Percentiles rank a stretch among this genome's conserved stretches.
Evolutionary conservation across 2,329 filamentous ascomycete species (phyloP).

Genomic region (Stachybotrys chartarum): DNA sequence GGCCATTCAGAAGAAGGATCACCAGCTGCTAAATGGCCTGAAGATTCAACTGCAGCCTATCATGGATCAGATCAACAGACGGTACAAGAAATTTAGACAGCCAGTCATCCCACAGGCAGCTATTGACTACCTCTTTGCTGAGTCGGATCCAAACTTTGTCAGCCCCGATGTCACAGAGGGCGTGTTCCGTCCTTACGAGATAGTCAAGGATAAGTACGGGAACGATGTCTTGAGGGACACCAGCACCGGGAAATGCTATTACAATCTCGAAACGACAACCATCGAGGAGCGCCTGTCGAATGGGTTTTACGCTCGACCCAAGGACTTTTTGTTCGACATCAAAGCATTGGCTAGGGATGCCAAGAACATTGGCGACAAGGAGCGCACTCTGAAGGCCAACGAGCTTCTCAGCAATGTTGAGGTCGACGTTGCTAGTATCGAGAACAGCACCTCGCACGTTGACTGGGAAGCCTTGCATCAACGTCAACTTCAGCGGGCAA

Average conservation of each 20-base stretch:
- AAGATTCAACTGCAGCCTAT: conserved; percentile 89
- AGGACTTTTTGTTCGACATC: conserved; percentile 85
- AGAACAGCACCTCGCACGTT: conserved; percentile 56
- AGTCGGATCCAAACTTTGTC: conserved; percentile 69
- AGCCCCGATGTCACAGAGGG: conserved; percentile 44
- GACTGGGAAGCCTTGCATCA: conserved; percentile 80
- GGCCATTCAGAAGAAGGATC: conserved; percentile 72
- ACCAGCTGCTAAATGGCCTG: conserved; percentile 74
- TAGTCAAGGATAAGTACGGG: conserved; percentile 72
- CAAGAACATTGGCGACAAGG: conserved; percentile 72
- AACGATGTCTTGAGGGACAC: conserved; percentile 70
- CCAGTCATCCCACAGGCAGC: conserved; percentile 67
- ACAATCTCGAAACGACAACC: conserved; percentile 86
- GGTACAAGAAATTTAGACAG: conserved; percentile 81
- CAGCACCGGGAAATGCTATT: conserved; percentile 76
- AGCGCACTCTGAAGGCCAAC: conserved; percentile 78
- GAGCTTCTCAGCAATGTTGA: conserved; percentile 91
- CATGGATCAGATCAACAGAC: conserved; percentile 92
- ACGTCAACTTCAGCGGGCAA: conserved; percentile 60
- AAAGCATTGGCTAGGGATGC: conserved; percentile 79
- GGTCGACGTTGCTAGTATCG: conserved; percentile 78
- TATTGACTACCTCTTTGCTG: conserved; percentile 77
- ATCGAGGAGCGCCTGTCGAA: conserved; percentile 97
- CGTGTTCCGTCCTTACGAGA: conserved; percentile 68
- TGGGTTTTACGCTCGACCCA: conserved; percentile 86